Percentiles rank a stretch among this genome's conserved stretches.
These are phyloP conservation scores for Clonostachys sp. DNA, from an alignment of 2,329 filamentous ascomycete genomes.

Conservation along the genomic window DNA sequence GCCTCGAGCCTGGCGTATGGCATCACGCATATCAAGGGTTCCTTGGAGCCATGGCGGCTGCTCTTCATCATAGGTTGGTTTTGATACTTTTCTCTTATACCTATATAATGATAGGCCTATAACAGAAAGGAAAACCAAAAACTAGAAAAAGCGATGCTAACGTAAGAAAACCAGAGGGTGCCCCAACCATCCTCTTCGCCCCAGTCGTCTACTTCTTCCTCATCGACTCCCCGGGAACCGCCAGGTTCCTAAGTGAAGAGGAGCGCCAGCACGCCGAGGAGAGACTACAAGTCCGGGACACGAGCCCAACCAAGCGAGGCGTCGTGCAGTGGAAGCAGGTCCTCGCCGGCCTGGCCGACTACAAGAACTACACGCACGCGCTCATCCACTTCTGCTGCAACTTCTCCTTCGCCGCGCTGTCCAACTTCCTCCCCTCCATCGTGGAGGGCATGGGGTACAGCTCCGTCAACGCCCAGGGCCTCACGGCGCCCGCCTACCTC, in stretches of 20 bases:
- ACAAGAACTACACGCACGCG: constrained; percentile 26
- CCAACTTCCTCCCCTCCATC: constrained; percentile 35
- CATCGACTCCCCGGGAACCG: constrained; percentile 47
- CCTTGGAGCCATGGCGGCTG: constrained; percentile 59
- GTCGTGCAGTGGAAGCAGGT: constrained; percentile 14
- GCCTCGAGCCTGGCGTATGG: constrained; percentile 62
- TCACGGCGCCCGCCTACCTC: constrained; percentile 34
- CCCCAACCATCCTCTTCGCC: constrained; percentile 50
- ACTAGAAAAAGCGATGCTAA: not conserved
- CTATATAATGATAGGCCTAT: constrained; percentile 11
- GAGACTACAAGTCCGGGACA: constrained; percentile 7
- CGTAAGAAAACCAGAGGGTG: constrained; percentile 40
- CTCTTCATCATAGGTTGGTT: constrained; percentile 49
- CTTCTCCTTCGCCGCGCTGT: constrained; percentile 27
- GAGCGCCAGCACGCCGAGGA: constrained; percentile 20
- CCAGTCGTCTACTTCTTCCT: constrained; percentile 38
- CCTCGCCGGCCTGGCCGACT: constrained; percentile 20
- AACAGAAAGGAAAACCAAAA: too few species aligned
- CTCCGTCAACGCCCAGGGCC: constrained; percentile 29
- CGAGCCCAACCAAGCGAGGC: not conserved
- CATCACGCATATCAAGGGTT: constrained; percentile 52
- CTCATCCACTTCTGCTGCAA: constrained; percentile 32
- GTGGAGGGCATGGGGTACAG: constrained; percentile 30
- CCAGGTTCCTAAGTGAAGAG: constrained; percentile 33
- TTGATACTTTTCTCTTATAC: not conserved